Evolutionary conservation across 2,329 filamentous ascomycete genomes (phyloP), one percentile per base, ranked within the genome.

Genomic region (Trichoderma sp.): DNA sequence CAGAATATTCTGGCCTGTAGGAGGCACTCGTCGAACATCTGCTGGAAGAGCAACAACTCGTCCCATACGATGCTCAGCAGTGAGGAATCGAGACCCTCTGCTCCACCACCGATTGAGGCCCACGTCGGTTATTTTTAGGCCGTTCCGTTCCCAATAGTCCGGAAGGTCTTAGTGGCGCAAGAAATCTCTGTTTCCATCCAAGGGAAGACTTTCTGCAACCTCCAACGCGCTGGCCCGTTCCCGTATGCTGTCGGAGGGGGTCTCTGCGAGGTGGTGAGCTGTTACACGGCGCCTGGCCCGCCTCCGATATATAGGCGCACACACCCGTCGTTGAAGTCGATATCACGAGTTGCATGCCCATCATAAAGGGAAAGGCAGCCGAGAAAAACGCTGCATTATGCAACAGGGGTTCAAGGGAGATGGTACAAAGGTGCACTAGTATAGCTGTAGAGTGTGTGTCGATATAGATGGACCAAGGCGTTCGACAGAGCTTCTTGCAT

Each of bases 91-190:
- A 66, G 37, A 11, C 63, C 66, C 59, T 63, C 66, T 54, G 49
- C 59, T 58, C 66, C 59, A 64, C 66, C 37, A 46, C 24, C 18
- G 49, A 51, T 21, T 24, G 51, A 58, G 63, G 63, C 30, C 54
- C 63, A 60, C 46, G 66, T 58, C 52, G 66, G 66, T 68, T 68
- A 68, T 68, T 68, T 64, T 68, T 68, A 68, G 66, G 66, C 65
- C 65, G 43, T 54, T 56, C 66, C 65, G 43, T 46, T 56, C 66
- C 65, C 66, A 64, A 64, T 56, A 52, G 66, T 51, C 64, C 43
- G 66, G 66, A n/a, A 64, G 18, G 59, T 58, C 59, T 63, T 51
- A 30, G 59, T 64, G 54, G 66, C 66, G 66, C 66, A 59, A 56
- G 51, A 37, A 63, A 55, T 63, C 37, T 46, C 39, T 59, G 30